phyloP scores from a whole-genome alignment of 2,329 filamentous ascomycete genomes.

The Thelonectria discophora region DNA sequence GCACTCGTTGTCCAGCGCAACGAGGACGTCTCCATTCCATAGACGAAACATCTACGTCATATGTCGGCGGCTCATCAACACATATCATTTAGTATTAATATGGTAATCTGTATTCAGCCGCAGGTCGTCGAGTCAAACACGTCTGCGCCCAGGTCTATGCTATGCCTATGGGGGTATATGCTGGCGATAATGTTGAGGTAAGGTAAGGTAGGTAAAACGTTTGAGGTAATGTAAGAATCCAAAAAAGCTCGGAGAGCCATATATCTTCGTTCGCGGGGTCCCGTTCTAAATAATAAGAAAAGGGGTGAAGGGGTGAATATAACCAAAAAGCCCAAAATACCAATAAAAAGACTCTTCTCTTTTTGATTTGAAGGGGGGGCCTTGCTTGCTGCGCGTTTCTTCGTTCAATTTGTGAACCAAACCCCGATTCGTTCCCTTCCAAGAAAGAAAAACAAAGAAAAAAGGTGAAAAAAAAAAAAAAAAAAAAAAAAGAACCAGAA shows the following conservation, averaged over 20 bases:
- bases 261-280: constrained; percentile 18
- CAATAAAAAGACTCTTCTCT: constrained; percentile 27
- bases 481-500: constrained; percentile 23
- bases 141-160: constrained; percentile 46
- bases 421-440: constrained; percentile 33
- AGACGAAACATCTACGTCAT: too few relatives aligned
- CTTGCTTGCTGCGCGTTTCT: constrained; percentile 27
- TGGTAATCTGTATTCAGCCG: constrained; percentile 33
- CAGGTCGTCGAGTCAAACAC: constrained; percentile 32
- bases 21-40: background rate
- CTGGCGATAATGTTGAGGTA: constrained; percentile 43
- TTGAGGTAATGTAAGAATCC: constrained; percentile 25
- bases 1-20: background rate
- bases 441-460: constrained; percentile 21
- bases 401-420: constrained; percentile 39
- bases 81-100: background rate
- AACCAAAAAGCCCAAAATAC: constrained; percentile 25
- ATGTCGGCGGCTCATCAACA: background rate
- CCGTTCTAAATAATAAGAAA: constrained; percentile 1
- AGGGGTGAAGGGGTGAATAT: background rate
- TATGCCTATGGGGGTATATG: constrained; percentile 49
- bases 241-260: constrained; percentile 20
- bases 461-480: background rate
- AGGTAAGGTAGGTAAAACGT: too few relatives aligned
- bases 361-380: constrained; percentile 21